Percentiles rank a stretch among this genome's conserved stretches.
phyloP scores from a whole-genome alignment of 179 eudicot genomes.

The Gypsophila paniculata region DNA sequence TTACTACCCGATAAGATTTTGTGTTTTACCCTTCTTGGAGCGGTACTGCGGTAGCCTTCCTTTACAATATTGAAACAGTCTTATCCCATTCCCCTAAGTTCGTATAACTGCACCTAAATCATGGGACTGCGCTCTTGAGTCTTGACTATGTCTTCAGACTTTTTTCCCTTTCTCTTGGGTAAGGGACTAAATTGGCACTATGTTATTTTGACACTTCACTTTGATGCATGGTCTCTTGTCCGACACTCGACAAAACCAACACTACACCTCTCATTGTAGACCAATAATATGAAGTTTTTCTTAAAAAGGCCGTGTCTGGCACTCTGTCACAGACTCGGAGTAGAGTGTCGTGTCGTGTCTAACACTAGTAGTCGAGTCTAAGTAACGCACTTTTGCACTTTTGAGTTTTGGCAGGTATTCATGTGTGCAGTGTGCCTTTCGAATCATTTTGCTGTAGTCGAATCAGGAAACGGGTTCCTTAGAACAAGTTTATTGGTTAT shows the following conservation, averaged over 20 bases:
- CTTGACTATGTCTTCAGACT: background rate
- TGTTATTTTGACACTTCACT: too few relatives aligned
- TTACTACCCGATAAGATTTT: background rate
- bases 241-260: too few relatives aligned
- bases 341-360: too few relatives aligned
- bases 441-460: background rate
- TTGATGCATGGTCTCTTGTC: too few relatives aligned
- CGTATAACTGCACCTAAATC: background rate
- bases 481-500: background rate
- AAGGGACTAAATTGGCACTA: background rate
- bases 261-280: too few relatives aligned
- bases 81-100: background rate
- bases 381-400: too few relatives aligned
- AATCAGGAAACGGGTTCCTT: background rate
- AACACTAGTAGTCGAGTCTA: too few relatives aligned
- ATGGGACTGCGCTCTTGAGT: background rate
- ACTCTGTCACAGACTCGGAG: too few relatives aligned
- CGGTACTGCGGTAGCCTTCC: background rate
- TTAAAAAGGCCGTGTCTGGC: too few relatives aligned
- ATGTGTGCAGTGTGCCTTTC: background rate
- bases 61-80: background rate
- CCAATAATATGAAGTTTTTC: too few relatives aligned
- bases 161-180: background rate
- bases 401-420: background rate
- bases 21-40: background rate